Conservation (phyloP, 495 filamentous ascomycete species). For the Friedmanniomyces simplex region DNA sequence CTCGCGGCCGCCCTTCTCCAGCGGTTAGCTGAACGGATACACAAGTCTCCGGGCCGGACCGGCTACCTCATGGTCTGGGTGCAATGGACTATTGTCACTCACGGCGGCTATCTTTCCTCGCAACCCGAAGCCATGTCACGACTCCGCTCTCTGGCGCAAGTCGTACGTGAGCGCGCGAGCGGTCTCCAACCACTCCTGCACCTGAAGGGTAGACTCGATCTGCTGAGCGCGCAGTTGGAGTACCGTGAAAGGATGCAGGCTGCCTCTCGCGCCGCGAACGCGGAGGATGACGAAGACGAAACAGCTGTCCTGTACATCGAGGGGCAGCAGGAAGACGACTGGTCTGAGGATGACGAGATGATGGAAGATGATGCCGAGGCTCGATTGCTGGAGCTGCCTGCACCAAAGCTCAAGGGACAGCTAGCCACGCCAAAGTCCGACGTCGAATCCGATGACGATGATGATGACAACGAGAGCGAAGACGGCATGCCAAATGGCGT, state of each 20-base stretch:
- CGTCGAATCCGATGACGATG: background rate
- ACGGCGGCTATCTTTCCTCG: slow-evolving; percentile 81
- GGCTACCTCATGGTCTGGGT: slow-evolving; percentile 92
- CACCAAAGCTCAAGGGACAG: background rate
- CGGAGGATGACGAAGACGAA: slow-evolving; percentile 50
- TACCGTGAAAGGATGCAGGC: slow-evolving; percentile 54
- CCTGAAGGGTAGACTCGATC: slow-evolving; percentile 88
- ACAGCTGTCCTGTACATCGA: slow-evolving; percentile 81
- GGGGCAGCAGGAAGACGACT: slow-evolving; percentile 41
- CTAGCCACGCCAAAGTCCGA: slow-evolving; percentile 27
- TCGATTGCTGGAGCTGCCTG: background rate
- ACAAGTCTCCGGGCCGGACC: slow-evolving; percentile 76
- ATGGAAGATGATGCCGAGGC: background rate
- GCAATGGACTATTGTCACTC: slow-evolving; percentile 88
- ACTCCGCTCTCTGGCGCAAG: slow-evolving; percentile 64
- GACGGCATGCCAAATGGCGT: slow-evolving; percentile 21
- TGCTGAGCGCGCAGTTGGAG: slow-evolving; percentile 78
- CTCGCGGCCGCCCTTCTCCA: slow-evolving; percentile 68
- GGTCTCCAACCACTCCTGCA: slow-evolving; percentile 69
- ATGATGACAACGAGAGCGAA: slow-evolving; percentile 25
- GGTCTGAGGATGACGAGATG: slow-evolving; percentile 16
- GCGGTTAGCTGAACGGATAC: slow-evolving; percentile 76
- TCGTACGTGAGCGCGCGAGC: slow-evolving; percentile 73
- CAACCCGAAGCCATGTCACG: slow-evolving; percentile 68
- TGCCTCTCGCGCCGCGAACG: slow-evolving; percentile 25